Base-by-base conservation (phyloP, 2,329 filamentous ascomycete genomes). In the Pseudocercospora pini-densiflorae region DNA sequence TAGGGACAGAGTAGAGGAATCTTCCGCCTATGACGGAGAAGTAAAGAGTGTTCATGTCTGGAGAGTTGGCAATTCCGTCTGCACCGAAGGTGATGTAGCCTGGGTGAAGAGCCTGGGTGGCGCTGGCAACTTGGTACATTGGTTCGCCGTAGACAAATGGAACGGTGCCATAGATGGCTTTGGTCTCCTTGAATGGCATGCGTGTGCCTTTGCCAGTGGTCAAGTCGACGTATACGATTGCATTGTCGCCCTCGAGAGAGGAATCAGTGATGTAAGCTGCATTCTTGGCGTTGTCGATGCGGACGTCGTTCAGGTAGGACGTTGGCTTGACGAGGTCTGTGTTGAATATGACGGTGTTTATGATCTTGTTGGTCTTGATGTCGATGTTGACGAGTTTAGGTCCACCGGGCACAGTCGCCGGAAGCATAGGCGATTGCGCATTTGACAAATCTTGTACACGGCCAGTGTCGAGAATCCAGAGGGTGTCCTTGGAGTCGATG, bases 381-480 rank as follows among this genome's bases (percentile, higher is more conserved):
- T 83, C 74, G 16, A 85, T 77, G 6, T 80, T 80, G 5, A 85
- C 67, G 14, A 85, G 75, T 66, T 85, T 85, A 0, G 83, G 81
- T 0, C 84, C 83, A 36, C 83, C 83, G 8, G 68, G 66, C 23
- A 78, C 77, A 4, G 78, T 80, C 1, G 80, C 80, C 36, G 82
- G 77, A 0, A 70, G 66, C 19, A 77, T 77, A 10, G 77, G 79
- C 1, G 79, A 78, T 51, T 81, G 76, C 0, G 68, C 65, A 19
- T 76, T 75, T 12, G 76, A 70, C 1, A 78, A 76, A 29, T 70
- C 68, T 40, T 70, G 68, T 4, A 78, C 79, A 29, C 82, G 79
- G 5, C 83, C 83, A 2, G 82, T 85, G 66, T 85, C 83, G 6
- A 85, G 78, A 62, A 85, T 81, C 82, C 82, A 85, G 14, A 85